These are phyloP conservation scores for Yamadazyma triangularis DNA, from an alignment of 1,139 yeast species.

Conservation along the genomic window DNA sequence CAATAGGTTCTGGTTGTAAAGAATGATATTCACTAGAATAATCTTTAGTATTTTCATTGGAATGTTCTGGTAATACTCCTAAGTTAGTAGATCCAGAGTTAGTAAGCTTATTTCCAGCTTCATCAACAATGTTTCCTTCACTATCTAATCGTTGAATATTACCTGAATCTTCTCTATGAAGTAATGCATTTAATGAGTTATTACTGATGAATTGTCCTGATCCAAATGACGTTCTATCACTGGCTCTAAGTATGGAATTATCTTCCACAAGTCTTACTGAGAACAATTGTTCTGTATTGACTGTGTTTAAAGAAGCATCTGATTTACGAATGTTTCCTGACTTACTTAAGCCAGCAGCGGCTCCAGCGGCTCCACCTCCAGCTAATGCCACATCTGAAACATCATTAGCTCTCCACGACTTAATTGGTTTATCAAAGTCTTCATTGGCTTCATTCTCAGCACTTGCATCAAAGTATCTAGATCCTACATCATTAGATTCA, in stretches of 20 bases:
- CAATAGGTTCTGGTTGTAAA: slow-evolving; percentile 3
- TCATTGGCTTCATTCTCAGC: slow-evolving; percentile 18
- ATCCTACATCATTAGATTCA: slow-evolving; percentile 20
- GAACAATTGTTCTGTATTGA: slow-evolving; percentile 78
- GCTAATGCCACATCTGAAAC: slow-evolving; percentile 25
- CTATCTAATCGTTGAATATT: slow-evolving; percentile 52
- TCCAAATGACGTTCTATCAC: slow-evolving; percentile 23
- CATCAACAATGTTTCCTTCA: slow-evolving; percentile 47
- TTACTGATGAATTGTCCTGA: slow-evolving; percentile 28
- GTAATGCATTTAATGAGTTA: slow-evolving; percentile 24
- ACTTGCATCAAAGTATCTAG: slow-evolving; percentile 27
- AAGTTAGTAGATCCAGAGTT: slow-evolving; percentile 26
- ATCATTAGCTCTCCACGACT: slow-evolving; percentile 72
- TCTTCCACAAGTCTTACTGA: slow-evolving; percentile 76
- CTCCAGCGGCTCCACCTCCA: too few relatives aligned
- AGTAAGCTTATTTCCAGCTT: slow-evolving; percentile 15
- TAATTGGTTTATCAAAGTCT: slow-evolving; percentile 36
- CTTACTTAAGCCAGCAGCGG: slow-evolving; percentile 13
- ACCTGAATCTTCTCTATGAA: slow-evolving; percentile 34
- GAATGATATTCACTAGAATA: slow-evolving; percentile 11
- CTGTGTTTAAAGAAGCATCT: slow-evolving; percentile 72
- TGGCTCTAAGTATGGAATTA: slow-evolving; percentile 38
- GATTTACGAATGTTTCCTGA: slow-evolving; percentile 38
- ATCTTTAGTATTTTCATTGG: slow-evolving; percentile 23
- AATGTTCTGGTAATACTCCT: slow-evolving; percentile 25